Conservation (phyloP, 176 grass and related monocot genomes). For the Chrysopogon serrulatus region DNA sequence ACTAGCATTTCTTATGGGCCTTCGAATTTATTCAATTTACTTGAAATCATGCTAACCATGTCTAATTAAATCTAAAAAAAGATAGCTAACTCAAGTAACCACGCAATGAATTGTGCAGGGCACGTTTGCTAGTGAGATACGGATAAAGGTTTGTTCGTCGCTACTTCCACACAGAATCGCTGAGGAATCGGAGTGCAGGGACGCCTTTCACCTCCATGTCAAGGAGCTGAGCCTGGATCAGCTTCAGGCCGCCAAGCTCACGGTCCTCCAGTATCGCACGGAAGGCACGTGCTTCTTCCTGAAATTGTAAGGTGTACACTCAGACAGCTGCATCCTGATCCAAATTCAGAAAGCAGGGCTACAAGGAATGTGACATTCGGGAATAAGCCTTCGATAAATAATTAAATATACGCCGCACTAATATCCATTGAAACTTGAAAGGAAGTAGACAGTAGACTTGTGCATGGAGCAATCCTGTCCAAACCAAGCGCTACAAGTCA, state of each 20-base stretch:
- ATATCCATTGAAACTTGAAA: neutral
- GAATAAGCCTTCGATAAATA: neutral
- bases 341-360: neutral
- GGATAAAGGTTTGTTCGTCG: neutral
- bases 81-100: neutral
- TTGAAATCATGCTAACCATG: neutral
- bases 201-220: slow-evolving; percentile 54
- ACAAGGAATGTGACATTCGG: neutral
- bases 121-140: neutral
- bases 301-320: slow-evolving; percentile 2
- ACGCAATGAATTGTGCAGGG: neutral
- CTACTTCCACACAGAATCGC: slow-evolving; percentile 56
- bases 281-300: slow-evolving; percentile 56
- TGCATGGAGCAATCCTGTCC: neutral
- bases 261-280: slow-evolving; percentile 36
- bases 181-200: slow-evolving; percentile 50
- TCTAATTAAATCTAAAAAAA: neutral
- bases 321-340: neutral
- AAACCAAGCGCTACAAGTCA: neutral
- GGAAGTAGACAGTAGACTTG: neutral
- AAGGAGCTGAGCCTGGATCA: slow-evolving; percentile 42
- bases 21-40: neutral
- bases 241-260: slow-evolving; percentile 38
- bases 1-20: neutral
- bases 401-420: neutral